Conservation (phyloP, 169 alveolate genomes). For the Eimeria necatrix region DNA sequence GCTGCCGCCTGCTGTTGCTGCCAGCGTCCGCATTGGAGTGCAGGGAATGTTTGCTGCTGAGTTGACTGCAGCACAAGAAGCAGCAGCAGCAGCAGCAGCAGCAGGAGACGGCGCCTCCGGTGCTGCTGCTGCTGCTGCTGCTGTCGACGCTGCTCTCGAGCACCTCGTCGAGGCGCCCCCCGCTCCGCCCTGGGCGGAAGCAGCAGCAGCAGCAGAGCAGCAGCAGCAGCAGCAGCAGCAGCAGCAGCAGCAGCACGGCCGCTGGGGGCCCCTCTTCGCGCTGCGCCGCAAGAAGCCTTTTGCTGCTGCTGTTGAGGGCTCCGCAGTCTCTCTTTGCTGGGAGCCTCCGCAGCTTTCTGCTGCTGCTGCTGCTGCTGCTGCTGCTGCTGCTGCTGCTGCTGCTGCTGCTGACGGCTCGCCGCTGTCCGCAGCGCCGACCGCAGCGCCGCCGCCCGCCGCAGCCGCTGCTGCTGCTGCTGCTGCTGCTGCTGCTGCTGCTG, state of each 20-base stretch:
- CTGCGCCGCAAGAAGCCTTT: neutral
- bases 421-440: too few species aligned
- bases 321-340: neutral
- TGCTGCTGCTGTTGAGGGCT: neutral
- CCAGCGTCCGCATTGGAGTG: neutral
- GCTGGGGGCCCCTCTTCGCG: neutral
- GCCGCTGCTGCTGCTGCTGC: neutral
- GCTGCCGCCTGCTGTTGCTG: conserved; percentile 37
- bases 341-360: neutral
- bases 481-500: neutral
- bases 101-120: neutral
- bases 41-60: neutral
- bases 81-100: conserved; percentile 7
- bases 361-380: neutral
- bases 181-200: neutral
- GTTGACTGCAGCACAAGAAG: neutral
- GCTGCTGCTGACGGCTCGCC: too few species aligned
- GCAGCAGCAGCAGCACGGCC: too few species aligned
- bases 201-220: neutral
- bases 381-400: conserved; percentile 4
- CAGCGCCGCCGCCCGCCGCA: too few species aligned
- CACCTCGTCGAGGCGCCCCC: conserved; percentile 15
- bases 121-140: neutral
- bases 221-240: conserved; percentile 21
- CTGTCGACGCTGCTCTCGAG: neutral